Evolutionary conservation across 768 basidiomycete genomes (phyloP).

Genomic region (Paxillus ammoniavirescens): DNA sequence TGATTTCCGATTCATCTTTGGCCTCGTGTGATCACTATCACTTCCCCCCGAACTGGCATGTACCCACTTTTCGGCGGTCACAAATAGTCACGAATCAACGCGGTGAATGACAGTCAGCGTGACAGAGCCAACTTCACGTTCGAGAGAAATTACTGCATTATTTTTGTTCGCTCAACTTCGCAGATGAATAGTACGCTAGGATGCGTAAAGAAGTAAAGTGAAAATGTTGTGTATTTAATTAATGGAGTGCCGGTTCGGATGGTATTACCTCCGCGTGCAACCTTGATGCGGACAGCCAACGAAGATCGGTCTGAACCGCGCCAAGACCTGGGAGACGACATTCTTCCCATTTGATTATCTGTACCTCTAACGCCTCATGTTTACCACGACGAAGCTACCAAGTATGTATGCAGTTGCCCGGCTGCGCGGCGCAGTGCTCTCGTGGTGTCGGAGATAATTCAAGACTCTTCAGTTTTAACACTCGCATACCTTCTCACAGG

Average conservation of each 20-base stretch:
- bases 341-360: conserved; percentile 12
- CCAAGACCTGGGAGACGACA: conserved; percentile 8
- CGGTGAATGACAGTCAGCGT: no score
- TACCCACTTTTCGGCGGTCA: no score
- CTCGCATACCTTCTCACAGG: background rate
- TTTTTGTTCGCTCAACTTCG: no score
- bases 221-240: no score
- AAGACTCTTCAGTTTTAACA: background rate
- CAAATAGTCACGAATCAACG: no score
- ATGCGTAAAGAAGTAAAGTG: no score
- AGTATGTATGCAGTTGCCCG: conserved; percentile 14
- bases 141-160: no score
- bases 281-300: background rate
- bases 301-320: conserved; percentile 8
- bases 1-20: conserved; percentile 4
- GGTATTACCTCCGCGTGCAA: conserved; percentile 9
- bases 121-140: no score
- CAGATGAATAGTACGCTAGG: no score
- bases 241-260: background rate
- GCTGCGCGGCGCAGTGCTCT: conserved; percentile 24
- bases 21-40: conserved; percentile 17
- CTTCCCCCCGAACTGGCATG: no score
- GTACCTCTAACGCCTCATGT: conserved; percentile 27
- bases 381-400: conserved; percentile 18
- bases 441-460: conserved; percentile 29